Percentiles rank a stretch among this genome's conserved stretches.
These are phyloP conservation scores for Silene vulgaris DNA, from an alignment of 179 eudicot species.

Conservation along the genomic window DNA sequence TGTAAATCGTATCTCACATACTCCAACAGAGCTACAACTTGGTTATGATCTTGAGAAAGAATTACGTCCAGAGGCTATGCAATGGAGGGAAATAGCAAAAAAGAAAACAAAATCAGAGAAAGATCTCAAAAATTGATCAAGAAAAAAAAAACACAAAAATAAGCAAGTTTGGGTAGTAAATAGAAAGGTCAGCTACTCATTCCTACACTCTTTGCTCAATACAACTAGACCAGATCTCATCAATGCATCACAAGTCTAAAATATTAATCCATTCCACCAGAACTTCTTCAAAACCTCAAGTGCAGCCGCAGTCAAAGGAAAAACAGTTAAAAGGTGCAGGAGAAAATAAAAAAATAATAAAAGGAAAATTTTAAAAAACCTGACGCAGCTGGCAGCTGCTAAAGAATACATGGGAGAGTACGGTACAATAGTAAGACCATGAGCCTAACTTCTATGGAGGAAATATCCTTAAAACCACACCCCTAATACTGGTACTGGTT, in stretches of 20 bases:
- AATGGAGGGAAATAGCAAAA: neutral
- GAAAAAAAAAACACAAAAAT: conserved; percentile 5
- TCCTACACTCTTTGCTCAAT: conserved; percentile 8
- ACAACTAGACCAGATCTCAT: neutral
- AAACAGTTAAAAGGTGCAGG: neutral
- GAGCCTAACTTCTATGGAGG: neutral
- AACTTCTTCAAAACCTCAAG: neutral
- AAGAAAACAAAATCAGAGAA: conserved; percentile 6
- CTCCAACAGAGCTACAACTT: conserved; percentile 78
- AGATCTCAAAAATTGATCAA: neutral
- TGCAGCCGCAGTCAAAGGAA: conserved; percentile 11
- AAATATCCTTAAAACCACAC: neutral
- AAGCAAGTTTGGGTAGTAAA: neutral
- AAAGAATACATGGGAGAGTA: neutral
- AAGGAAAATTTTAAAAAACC: no score
- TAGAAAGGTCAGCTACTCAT: neutral
- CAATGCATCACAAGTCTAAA: conserved; percentile 1
- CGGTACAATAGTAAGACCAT: neutral
- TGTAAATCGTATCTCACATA: conserved; percentile 90
- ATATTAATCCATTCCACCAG: neutral
- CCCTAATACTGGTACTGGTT: neutral
- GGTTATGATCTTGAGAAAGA: conserved; percentile 92
- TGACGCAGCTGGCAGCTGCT: neutral
- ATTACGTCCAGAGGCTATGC: conserved; percentile 82
- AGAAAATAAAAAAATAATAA: no score